A percentile compares a stretch with the other conserved stretches of the same genome.
These are phyloP conservation scores for Erysimum cheiranthoides DNA, from an alignment of 345 rosid genomes.

Conservation along the genomic window DNA sequence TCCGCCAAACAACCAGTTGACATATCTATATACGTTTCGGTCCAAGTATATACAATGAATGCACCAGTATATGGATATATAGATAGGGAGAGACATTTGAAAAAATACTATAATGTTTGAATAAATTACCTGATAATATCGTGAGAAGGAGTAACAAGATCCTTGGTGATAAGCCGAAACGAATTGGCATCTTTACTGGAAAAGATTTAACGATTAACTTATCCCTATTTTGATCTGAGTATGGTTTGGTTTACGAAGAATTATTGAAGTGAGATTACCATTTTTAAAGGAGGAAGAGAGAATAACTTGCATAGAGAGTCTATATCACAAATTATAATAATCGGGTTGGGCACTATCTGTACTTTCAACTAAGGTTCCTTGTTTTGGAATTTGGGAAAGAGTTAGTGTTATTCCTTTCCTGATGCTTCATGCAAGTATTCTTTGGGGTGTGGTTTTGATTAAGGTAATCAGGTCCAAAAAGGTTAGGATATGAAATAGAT, in stretches of 20 bases:
- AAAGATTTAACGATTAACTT: background rate
- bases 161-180: slow-evolving; percentile 34
- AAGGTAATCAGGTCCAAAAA: slow-evolving; percentile 29
- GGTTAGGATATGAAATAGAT: background rate
- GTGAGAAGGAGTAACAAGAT: slow-evolving; percentile 44
- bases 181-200: slow-evolving; percentile 46
- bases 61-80: background rate
- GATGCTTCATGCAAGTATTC: slow-evolving; percentile 36
- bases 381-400: slow-evolving; percentile 35
- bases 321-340: slow-evolving; percentile 2
- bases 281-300: slow-evolving; percentile 11
- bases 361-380: slow-evolving; percentile 27
- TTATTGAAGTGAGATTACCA: slow-evolving; percentile 12
- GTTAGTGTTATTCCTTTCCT: slow-evolving; percentile 41
- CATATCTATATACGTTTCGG: no score
- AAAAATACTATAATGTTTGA: background rate
- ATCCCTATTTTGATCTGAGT: background rate
- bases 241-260: slow-evolving; percentile 6
- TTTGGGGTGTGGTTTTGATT: slow-evolving; percentile 20
- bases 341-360: background rate
- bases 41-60: no score
- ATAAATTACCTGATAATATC: slow-evolving; percentile 53
- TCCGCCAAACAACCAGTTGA: no score
- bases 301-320: slow-evolving; percentile 44
- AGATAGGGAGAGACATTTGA: background rate